Evolutionary conservation across 768 basidiomycete genomes (phyloP), one percentile per base, ranked within the genome.

Genomic region (Ramaria rubella): DNA sequence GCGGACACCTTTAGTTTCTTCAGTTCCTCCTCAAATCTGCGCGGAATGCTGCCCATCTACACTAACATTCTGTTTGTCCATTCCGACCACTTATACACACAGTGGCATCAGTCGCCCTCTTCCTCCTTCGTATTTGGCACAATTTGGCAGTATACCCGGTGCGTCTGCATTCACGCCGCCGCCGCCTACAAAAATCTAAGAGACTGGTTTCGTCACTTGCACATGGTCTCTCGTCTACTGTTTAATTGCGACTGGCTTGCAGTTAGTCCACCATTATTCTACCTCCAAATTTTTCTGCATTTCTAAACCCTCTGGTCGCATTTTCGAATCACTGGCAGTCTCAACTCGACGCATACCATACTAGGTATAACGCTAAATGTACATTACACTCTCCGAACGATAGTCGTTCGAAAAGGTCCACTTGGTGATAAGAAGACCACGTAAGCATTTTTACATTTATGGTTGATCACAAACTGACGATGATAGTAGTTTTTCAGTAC

Each of bases 401-500:
- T 43, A 26, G 49, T 55, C 12, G 8, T 26, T 26, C 21, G 30
- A 31, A 55, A 38, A 30, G 46, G 52, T 9, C 33, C 52, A 8
- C 31, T 59, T 19, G 42, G 45, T 23, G 53, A 59, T 36, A 59
- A 49, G 24, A 46, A 48, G 8, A 38, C 34, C 27, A 34, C 33
- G 58, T 59, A 38, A 45, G 38, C 49, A 52, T 43, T 29, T 12
- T n/a, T 19, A 3, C 14, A 31, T 11, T 15, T 17, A 38, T 23
- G 27, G n/a, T 44, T 15, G 26, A 24, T 17, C 11, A 14, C 19
- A 9, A 24, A n/a, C 26, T 19, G 38, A 34, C 17, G 8, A 17
- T 11, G 34, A 8, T 59, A 30, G 19, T 46, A 84, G 83, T 24
- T 63, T 83, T 33, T 67, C 65, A 19, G 66, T 82, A 2, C 78